Percentiles rank a stretch among this genome's conserved stretches.
phyloP scores from a whole-genome alignment of 2,329 filamentous ascomycete genomes.

The Colletotrichum orbiculare region DNA sequence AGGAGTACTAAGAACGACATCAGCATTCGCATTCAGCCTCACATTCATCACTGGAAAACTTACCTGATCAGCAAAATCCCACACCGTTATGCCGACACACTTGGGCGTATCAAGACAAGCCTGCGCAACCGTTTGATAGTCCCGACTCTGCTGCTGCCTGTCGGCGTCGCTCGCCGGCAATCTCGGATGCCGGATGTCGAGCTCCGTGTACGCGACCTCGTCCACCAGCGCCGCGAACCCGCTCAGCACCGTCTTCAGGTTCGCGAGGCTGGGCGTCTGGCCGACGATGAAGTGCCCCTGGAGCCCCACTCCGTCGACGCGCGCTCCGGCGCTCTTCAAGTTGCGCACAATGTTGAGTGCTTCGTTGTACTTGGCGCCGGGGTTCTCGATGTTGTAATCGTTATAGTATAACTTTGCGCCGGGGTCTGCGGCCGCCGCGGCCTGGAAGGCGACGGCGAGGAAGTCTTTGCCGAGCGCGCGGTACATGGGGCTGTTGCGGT shows the following conservation, averaged over 20 bases:
- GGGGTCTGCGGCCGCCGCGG: constrained; percentile 52
- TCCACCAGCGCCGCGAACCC: constrained; percentile 52
- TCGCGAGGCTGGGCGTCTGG: constrained; percentile 50
- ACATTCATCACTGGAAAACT: no score
- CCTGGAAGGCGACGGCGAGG: constrained; percentile 56
- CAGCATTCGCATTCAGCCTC: no score
- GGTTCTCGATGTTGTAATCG: constrained; percentile 60
- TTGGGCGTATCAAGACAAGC: constrained; percentile 49
- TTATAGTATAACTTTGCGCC: constrained; percentile 50
- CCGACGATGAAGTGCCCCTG: constrained; percentile 62
- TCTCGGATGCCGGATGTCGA: constrained; percentile 52
- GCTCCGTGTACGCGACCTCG: constrained; percentile 60
- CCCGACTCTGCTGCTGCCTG: constrained; percentile 56
- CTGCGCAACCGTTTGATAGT: constrained; percentile 54
- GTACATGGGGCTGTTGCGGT: constrained; percentile 53
- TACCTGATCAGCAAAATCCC: constrained; percentile 55
- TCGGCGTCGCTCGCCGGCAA: constrained; percentile 56
- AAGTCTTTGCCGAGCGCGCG: constrained; percentile 56
- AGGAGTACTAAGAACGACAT: constrained; percentile 42
- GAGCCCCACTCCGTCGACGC: constrained; percentile 64
- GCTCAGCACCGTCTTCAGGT: constrained; percentile 46
- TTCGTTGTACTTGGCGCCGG: constrained; percentile 48
- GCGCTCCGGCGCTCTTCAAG: constrained; percentile 51
- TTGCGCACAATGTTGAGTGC: constrained; percentile 47
- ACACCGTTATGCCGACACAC: constrained; percentile 57